A percentile compares a stretch with the other conserved stretches of the same genome.
Conservation (phyloP, 2,329 filamentous ascomycete genomes). For the Epichloe festucae region DNA sequence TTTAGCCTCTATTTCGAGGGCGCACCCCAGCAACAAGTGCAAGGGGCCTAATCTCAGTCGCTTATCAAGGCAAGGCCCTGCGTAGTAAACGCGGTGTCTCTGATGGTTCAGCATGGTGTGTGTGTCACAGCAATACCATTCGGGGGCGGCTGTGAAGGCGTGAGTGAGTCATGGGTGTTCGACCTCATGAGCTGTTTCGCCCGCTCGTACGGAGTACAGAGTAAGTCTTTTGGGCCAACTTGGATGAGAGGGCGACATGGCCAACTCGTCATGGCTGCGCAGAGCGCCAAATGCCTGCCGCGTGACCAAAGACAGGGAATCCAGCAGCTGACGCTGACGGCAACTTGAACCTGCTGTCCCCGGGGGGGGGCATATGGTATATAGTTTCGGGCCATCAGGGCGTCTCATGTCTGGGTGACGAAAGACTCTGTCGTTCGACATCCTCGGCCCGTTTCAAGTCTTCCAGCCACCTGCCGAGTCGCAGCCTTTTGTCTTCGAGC, state of each 20-base stretch:
- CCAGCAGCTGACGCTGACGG: not conserved
- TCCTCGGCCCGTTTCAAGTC: slow-evolving; percentile 12
- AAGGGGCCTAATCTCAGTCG: not conserved
- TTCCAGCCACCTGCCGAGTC: slow-evolving; percentile 20
- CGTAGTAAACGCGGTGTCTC: not conserved
- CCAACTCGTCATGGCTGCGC: not conserved
- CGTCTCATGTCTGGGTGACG: not conserved
- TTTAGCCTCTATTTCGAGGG: too few species aligned
- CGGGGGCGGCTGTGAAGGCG: not conserved
- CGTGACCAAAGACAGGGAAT: not conserved
- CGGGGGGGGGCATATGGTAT: not conserved
- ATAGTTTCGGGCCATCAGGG: not conserved
- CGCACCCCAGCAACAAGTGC: too few species aligned
- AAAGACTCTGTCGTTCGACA: not conserved
- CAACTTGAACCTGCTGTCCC: not conserved
- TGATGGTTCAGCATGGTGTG: not conserved
- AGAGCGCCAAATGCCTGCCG: too few species aligned
- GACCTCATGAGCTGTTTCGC: not conserved
- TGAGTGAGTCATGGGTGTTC: not conserved
- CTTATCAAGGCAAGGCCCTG: not conserved
- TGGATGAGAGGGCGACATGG: not conserved
- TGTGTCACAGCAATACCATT: not conserved
- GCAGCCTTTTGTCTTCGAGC: slow-evolving; percentile 16
- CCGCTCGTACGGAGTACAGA: not conserved
- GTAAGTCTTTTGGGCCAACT: too few species aligned